A percentile compares a stretch with the other conserved stretches of the same genome.
These are phyloP conservation scores for Colletotrichum tropicicola DNA, from an alignment of 2,329 filamentous ascomycete genomes.

Conservation along the genomic window DNA sequence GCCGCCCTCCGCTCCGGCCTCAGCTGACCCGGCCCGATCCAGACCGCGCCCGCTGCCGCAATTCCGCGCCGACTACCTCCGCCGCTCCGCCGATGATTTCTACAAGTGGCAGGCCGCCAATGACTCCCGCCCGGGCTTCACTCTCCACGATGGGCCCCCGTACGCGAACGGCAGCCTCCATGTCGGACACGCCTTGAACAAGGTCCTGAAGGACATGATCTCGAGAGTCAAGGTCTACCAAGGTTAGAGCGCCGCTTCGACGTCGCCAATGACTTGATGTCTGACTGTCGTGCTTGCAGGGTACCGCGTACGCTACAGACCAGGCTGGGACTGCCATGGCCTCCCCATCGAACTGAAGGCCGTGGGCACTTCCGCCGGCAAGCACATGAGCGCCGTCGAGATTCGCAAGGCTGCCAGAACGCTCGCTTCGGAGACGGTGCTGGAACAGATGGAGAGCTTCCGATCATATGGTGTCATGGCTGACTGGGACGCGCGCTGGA, in stretches of 20 bases:
- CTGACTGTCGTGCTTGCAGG: slow-evolving; percentile 42
- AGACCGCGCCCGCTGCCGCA: slow-evolving; percentile 63
- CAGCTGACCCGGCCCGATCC: slow-evolving; percentile 22
- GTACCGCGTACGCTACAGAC: slow-evolving; percentile 80
- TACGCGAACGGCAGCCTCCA: slow-evolving; percentile 95
- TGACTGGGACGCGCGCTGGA: slow-evolving; percentile 81
- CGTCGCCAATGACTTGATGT: not conserved
- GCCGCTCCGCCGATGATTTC: slow-evolving; percentile 84
- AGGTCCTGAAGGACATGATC: slow-evolving; percentile 95
- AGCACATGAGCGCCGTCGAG: slow-evolving; percentile 59
- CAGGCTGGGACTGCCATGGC: slow-evolving; percentile 98
- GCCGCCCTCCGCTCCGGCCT: slow-evolving; percentile 31
- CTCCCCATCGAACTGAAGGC: slow-evolving; percentile 97
- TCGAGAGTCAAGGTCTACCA: slow-evolving; percentile 81
- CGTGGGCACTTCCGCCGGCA: slow-evolving; percentile 64
- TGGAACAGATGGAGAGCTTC: slow-evolving; percentile 79
- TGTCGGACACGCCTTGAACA: slow-evolving; percentile 94
- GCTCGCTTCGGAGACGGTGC: slow-evolving; percentile 74
- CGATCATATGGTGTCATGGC: slow-evolving; percentile 80
- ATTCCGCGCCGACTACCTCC: slow-evolving; percentile 68
- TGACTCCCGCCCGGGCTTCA: slow-evolving; percentile 70
- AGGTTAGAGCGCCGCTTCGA: slow-evolving; percentile 48
- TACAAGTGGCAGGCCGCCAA: slow-evolving; percentile 84
- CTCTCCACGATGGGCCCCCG: slow-evolving; percentile 94
- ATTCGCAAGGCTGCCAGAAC: slow-evolving; percentile 72